Evolutionary conservation across 1,284 basidiomycete genomes (phyloP).

Genomic region (Heterobasidion irregulare): DNA sequence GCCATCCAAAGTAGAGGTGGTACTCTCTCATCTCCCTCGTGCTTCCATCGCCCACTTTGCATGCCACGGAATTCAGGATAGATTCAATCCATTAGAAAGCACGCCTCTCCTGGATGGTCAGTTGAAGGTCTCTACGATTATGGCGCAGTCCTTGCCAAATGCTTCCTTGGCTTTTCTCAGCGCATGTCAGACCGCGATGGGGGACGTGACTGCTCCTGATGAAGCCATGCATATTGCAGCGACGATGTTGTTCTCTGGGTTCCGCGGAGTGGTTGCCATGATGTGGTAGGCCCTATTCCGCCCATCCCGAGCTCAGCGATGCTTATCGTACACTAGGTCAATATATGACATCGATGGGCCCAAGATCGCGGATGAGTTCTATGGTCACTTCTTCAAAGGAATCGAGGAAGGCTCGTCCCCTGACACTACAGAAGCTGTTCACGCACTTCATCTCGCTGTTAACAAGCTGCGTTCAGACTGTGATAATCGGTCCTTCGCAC

Average conservation of each 20-base stretch:
- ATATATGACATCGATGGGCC: background rate
- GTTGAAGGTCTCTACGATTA: background rate
- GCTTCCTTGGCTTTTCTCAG: background rate
- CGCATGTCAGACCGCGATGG: background rate
- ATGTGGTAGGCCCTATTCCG: no score
- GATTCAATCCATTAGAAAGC: conserved; percentile 1
- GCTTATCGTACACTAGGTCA: background rate
- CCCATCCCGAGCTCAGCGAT: background rate
- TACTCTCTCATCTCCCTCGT: background rate
- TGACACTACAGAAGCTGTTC: background rate
- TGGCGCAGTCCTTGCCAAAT: background rate
- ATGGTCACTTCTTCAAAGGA: background rate
- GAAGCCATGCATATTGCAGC: no score
- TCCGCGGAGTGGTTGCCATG: no score
- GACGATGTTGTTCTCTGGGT: no score
- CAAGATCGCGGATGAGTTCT: background rate
- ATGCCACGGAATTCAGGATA: conserved; percentile 4
- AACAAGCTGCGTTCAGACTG: background rate
- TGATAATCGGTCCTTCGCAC: background rate
- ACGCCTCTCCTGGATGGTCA: background rate
- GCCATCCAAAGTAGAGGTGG: background rate
- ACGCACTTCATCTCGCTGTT: background rate
- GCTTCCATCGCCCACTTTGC: conserved; percentile 4
- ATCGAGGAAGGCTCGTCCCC: background rate
- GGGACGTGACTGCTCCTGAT: no score